Percentiles rank a stretch among this genome's conserved stretches.
These are phyloP conservation scores for Termitomyces sp. DNA, from an alignment of 768 basidiomycete species.

Conservation along the genomic window DNA sequence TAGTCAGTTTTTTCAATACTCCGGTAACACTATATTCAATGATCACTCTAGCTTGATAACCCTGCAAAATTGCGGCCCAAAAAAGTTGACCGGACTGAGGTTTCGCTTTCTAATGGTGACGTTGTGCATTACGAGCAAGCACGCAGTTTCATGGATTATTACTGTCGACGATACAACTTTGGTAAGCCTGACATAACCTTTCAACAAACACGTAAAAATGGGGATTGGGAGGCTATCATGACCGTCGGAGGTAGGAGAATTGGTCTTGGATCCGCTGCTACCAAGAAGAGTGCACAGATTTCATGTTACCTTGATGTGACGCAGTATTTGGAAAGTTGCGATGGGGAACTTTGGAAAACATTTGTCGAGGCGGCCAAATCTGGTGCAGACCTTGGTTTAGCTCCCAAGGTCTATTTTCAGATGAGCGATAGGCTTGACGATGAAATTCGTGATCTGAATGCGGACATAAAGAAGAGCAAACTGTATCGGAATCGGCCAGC, in stretches of 20 bases:
- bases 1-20: conserved; percentile 42
- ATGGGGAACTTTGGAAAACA: conserved; percentile 70
- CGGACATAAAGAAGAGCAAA: conserved; percentile 54
- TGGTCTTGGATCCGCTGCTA: conserved; percentile 64
- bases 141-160: conserved; percentile 91
- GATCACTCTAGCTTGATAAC: conserved; percentile 30
- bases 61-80: conserved; percentile 23
- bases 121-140: conserved; percentile 65
- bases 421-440: conserved; percentile 62
- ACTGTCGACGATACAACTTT: conserved; percentile 77
- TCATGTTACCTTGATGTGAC: conserved; percentile 85
- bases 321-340: conserved; percentile 81
- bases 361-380: conserved; percentile 57
- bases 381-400: conserved; percentile 66
- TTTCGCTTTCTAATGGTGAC: conserved; percentile 55
- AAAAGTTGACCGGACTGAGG: conserved; percentile 15
- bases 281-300: conserved; percentile 67
- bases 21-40: not conserved
- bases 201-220: conserved; percentile 22
- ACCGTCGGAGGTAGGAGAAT: conserved; percentile 73
- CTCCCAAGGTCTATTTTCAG: conserved; percentile 61
- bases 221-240: conserved; percentile 70
- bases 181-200: conserved; percentile 66
- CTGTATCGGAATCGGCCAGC: conserved; percentile 65
- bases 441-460: conserved; percentile 63